A percentile compares a stretch with the other conserved stretches of the same genome.
Evolutionary conservation across 1,139 yeast genomes (phyloP).

Genomic region (Chernovozyma aurita): DNA sequence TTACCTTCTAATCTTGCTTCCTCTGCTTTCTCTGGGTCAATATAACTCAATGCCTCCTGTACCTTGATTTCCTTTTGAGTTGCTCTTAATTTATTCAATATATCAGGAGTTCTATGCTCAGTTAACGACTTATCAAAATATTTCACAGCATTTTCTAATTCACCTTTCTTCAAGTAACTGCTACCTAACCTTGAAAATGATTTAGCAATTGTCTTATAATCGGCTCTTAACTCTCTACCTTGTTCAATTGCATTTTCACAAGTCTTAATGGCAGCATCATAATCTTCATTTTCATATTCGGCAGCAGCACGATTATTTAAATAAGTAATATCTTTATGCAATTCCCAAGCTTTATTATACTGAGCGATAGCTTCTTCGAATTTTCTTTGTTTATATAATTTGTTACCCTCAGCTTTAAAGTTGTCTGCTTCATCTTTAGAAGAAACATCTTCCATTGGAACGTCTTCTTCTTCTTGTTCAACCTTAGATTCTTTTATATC

Average conservation of each 20-base stretch:
- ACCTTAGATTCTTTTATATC: slow-evolving; percentile 27
- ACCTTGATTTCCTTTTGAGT: slow-evolving; percentile 83
- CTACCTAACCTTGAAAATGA: slow-evolving; percentile 91
- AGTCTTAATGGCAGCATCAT: slow-evolving; percentile 75
- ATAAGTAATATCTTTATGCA: slow-evolving; percentile 82
- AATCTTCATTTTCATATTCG: slow-evolving; percentile 92
- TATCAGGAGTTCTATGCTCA: slow-evolving; percentile 96
- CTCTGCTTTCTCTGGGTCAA: slow-evolving; percentile 91
- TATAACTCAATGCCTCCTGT: slow-evolving; percentile 70
- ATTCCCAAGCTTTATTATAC: slow-evolving; percentile 84
- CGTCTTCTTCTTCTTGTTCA: slow-evolving; percentile 33
- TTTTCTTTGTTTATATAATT: slow-evolving; percentile 76
- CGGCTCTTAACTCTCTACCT: slow-evolving; percentile 88
- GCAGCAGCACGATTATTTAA: slow-evolving; percentile 98
- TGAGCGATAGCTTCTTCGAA: slow-evolving; percentile 90
- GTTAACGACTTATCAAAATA: slow-evolving; percentile 87
- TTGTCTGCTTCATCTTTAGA: slow-evolving; percentile 62
- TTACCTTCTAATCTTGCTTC: slow-evolving; percentile 93
- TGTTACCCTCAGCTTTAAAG: slow-evolving; percentile 82
- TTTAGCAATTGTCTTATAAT: slow-evolving; percentile 87
- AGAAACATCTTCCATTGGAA: slow-evolving; percentile 19
- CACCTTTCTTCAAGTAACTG: slow-evolving; percentile 69
- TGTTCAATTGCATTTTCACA: slow-evolving; percentile 80
- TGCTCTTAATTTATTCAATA: slow-evolving; percentile 78
- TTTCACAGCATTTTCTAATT: slow-evolving; percentile 69